Evolutionary conservation across 208 protist species (phyloP).

Genomic region (Leishmania martiniquensis): DNA sequence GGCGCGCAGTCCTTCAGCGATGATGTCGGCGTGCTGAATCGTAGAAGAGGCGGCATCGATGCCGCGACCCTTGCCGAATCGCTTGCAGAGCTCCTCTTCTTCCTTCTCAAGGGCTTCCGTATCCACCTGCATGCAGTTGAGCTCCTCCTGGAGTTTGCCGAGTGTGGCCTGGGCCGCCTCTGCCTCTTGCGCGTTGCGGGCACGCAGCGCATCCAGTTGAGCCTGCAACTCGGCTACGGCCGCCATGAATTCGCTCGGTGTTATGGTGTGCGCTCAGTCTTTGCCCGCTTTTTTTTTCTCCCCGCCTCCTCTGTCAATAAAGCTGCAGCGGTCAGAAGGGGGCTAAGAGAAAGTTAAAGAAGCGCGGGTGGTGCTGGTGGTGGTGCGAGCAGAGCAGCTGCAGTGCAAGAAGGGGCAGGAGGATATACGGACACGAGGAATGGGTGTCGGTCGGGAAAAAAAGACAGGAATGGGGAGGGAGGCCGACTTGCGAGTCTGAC

Average conservation of each 20-base stretch:
- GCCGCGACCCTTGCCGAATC: constrained; percentile 27
- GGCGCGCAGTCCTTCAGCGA: constrained; percentile 29
- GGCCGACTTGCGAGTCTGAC: neutral
- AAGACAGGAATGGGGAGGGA: neutral
- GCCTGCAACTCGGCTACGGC: constrained; percentile 43
- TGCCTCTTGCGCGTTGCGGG: constrained; percentile 39
- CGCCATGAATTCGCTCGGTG: constrained; percentile 12
- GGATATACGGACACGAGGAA: neutral
- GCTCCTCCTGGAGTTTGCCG: constrained; percentile 42
- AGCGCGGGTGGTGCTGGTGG: neutral
- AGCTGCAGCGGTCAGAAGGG: neutral
- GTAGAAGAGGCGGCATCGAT: neutral
- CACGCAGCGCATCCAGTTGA: constrained; percentile 37
- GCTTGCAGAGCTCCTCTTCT: constrained; percentile 30
- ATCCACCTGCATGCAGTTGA: constrained; percentile 38
- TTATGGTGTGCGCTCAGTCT: neutral
- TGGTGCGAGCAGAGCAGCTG: neutral
- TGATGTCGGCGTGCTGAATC: constrained; percentile 5
- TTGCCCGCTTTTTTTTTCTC: neutral
- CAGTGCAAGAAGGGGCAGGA: neutral
- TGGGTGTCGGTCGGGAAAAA: neutral
- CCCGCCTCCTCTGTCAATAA: neutral
- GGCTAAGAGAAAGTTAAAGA: neutral
- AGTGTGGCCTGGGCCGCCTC: constrained; percentile 31
- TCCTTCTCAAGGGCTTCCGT: constrained; percentile 37